A percentile compares a stretch with the other conserved stretches of the same genome.
Evolutionary conservation across 305 asterid species (phyloP).

Genomic region (Fraxinus angustifolia): DNA sequence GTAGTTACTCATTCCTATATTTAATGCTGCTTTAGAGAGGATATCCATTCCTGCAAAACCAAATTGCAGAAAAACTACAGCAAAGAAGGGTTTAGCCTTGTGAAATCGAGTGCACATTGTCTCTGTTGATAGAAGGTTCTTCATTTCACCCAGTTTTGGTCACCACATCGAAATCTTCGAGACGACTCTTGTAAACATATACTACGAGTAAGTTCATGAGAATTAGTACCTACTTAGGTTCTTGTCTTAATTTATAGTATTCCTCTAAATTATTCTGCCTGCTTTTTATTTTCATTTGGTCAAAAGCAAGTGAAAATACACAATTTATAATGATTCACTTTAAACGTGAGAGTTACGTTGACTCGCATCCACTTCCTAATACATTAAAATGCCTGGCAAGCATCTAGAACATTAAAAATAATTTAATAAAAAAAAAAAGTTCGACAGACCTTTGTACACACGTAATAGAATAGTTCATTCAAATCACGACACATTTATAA

Average conservation of each 20-base stretch:
- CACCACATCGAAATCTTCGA: background rate
- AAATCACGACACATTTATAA: background rate
- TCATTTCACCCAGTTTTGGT: background rate
- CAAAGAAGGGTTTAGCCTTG: conserved; percentile 66
- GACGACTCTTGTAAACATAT: no score
- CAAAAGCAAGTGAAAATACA: background rate
- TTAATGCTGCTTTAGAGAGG: conserved; percentile 75
- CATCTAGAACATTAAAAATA: no score
- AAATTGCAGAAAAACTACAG: conserved; percentile 66
- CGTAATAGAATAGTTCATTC: background rate
- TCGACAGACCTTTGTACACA: no score
- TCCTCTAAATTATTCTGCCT: background rate
- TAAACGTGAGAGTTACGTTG: background rate
- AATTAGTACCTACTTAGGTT: no score
- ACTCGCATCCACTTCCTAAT: no score
- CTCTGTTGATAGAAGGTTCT: background rate
- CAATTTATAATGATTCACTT: background rate
- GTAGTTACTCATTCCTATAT: conserved; percentile 89
- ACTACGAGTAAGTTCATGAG: background rate
- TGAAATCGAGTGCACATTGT: conserved; percentile 1
- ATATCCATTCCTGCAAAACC: conserved; percentile 94
- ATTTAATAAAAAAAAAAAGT: no score
- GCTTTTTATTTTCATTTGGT: background rate
- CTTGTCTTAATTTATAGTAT: background rate
- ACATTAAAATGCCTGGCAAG: no score